Conservation (phyloP, 2,329 filamentous ascomycete genomes). For the Lizonia empirigonia region DNA sequence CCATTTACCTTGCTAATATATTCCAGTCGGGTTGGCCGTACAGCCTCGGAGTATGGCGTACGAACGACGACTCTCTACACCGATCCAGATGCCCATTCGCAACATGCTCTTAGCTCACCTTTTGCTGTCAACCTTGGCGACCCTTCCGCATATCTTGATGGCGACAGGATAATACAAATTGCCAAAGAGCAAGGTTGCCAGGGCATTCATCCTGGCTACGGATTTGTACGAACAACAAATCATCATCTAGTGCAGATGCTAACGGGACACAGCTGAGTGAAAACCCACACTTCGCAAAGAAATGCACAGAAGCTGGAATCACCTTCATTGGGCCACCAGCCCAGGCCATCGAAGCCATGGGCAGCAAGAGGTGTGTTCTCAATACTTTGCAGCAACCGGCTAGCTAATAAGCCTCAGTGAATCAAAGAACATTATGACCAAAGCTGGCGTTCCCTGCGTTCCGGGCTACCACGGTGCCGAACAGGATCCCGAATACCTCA, state of each 20-base stretch:
- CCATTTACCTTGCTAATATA: conserved; percentile 8
- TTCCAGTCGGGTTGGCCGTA: conserved; percentile 76
- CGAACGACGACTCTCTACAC: conserved; percentile 94
- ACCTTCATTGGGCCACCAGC: conserved; percentile 91
- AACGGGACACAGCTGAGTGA: conserved; percentile 67
- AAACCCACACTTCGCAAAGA: conserved; percentile 86
- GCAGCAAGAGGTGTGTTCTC: conserved; percentile 74
- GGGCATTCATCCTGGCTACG: conserved; percentile 94
- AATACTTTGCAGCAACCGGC: not conserved
- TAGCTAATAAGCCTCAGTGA: conserved; percentile 52
- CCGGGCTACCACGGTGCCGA: conserved; percentile 92
- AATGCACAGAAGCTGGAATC: conserved; percentile 86
- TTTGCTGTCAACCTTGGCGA: conserved; percentile 84
- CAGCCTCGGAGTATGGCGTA: conserved; percentile 86
- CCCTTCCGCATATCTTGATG: conserved; percentile 87
- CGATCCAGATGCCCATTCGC: conserved; percentile 82
- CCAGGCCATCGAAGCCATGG: conserved; percentile 80
- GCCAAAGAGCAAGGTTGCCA: conserved; percentile 86
- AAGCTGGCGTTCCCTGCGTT: conserved; percentile 93
- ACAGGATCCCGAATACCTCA: conserved; percentile 68
- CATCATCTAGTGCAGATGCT: conserved; percentile 8
- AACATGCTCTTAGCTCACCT: conserved; percentile 85
- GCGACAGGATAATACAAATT: conserved; percentile 86
- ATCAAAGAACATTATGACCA: conserved; percentile 95
- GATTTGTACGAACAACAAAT: conserved; percentile 61